A percentile compares a stretch with the other conserved stretches of the same genome.
Conservation (phyloP, 768 basidiomycete species). For the Rhodotorula paludigena region DNA sequence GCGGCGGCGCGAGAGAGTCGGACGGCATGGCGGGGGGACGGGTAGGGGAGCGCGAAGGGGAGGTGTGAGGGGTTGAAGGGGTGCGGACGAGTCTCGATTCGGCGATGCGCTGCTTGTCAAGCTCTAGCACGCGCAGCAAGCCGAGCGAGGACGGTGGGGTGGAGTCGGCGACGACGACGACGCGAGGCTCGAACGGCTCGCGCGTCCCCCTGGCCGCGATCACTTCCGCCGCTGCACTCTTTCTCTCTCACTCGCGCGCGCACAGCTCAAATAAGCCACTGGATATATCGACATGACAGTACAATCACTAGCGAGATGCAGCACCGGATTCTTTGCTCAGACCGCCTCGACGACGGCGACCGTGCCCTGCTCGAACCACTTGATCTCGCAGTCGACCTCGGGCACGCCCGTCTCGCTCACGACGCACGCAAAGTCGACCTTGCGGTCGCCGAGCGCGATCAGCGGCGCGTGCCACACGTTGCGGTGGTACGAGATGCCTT, state of each 20-base stretch:
- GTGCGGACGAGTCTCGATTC: too few relatives aligned
- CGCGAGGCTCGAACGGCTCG: too few relatives aligned
- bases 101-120: too few relatives aligned
- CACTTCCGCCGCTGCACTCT: too few relatives aligned
- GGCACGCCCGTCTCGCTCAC: constrained; percentile 83
- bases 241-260: too few relatives aligned
- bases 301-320: too few relatives aligned
- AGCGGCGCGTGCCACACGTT: constrained; percentile 96
- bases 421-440: constrained; percentile 61
- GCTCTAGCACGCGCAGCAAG: too few relatives aligned
- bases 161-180: too few relatives aligned
- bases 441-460: constrained; percentile 56
- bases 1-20: neutral
- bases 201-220: too few relatives aligned
- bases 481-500: constrained; percentile 78
- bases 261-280: too few relatives aligned
- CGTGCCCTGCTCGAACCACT: constrained; percentile 52
- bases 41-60: neutral
- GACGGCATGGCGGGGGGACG: neutral
- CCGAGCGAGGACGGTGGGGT: too few relatives aligned
- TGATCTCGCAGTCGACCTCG: constrained; percentile 76
- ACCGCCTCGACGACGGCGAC: constrained; percentile 38
- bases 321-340: neutral
- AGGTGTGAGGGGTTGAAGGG: neutral
- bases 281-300: too few relatives aligned